Base-by-base conservation (phyloP, 352 stramenopile genomes). In the Phytophthora cajani region DNA sequence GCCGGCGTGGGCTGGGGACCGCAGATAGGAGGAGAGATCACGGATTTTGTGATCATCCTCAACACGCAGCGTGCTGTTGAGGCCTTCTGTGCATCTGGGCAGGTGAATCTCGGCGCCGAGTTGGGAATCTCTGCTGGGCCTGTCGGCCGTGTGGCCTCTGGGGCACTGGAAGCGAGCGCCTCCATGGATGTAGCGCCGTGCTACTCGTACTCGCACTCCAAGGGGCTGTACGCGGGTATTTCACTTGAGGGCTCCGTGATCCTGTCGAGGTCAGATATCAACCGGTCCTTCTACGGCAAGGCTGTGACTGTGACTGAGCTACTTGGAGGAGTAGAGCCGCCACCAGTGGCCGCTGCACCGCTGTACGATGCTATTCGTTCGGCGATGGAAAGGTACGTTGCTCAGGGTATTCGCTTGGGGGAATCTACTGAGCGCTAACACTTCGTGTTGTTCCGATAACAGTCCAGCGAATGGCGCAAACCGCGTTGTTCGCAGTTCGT, bases 41-140 rank as follows among this genome's bases (percentile, higher is more conserved):
- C 94, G 33, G 93, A 98, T 72, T 92, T 98, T 62, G 84, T 99
- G 33, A 92, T 98, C 62, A 91, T 98, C 49, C 88, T 99, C 58
- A 98, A 98, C 81, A 97, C 92, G 5, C 84, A 88, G 57, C 77
- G 84, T 47, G 87, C 89, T 2, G 86, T 96, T 46, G 95, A 89
- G 69, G 95, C 81, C 68, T 98, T 88, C 54, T 89, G 79, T 36
- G 87, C 85, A n/a, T 89, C 89, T 60, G 82, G 82, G 7, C 92
- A 98, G 62, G 71, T 98, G 36, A 98, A 94, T 54, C 73, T 99
- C 40, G 95, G 96, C 6, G 91, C 90, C 0, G 92, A 98, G 78
- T 72, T 98, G 16, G 86, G 90, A 25, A 78, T 98, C 30, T 90
- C 94, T 5, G 84, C 95, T 1, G 94, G 94, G 2, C 92, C 93